These are phyloP conservation scores for Ceratocystis harringtonii DNA, from an alignment of 2,329 filamentous ascomycete genomes.

Conservation along the genomic window DNA sequence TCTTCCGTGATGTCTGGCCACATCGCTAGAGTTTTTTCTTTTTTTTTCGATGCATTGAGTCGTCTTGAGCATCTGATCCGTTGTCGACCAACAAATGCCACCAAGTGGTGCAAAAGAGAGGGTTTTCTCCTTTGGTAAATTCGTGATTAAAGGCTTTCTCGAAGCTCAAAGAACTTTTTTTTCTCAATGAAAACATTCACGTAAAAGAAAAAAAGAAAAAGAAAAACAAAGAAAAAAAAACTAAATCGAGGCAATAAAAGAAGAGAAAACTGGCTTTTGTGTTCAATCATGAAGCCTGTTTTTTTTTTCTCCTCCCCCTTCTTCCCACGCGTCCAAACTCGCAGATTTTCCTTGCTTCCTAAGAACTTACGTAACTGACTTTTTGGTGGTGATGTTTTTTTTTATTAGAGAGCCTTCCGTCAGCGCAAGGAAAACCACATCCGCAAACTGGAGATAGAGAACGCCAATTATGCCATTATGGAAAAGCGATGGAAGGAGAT, in stretches of 20 bases:
- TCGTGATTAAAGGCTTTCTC: not conserved
- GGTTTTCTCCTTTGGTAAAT: not conserved
- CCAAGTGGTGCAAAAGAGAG: not conserved
- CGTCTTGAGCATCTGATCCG: not conserved
- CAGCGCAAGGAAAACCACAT: constrained; percentile 98
- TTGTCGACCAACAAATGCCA: not conserved
- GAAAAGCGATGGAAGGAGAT: constrained; percentile 65
- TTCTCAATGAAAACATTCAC: too few relatives aligned
- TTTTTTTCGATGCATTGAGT: too few relatives aligned
- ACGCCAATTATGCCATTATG: constrained; percentile 63
- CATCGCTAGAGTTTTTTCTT: not conserved
- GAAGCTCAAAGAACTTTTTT: not conserved
- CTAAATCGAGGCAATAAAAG: not conserved
- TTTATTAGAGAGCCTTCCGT: constrained; percentile 70
- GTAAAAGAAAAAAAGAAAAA: not conserved
- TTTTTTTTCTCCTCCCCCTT: constrained; percentile 22
- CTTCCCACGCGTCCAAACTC: constrained; percentile 16
- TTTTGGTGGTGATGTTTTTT: constrained; percentile 10
- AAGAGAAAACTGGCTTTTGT: not conserved
- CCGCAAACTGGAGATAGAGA: constrained; percentile 89
- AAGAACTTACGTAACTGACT: constrained; percentile 22
- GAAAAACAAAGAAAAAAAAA: not conserved
- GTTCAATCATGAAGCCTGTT: constrained; percentile 2
- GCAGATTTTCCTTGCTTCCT: constrained; percentile 10
- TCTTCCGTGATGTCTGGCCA: not conserved